Evolutionary conservation across 73 alveolate genomes (phyloP), one percentile per base, ranked within the genome.

Genomic region (Paramecium sonneborni): DNA sequence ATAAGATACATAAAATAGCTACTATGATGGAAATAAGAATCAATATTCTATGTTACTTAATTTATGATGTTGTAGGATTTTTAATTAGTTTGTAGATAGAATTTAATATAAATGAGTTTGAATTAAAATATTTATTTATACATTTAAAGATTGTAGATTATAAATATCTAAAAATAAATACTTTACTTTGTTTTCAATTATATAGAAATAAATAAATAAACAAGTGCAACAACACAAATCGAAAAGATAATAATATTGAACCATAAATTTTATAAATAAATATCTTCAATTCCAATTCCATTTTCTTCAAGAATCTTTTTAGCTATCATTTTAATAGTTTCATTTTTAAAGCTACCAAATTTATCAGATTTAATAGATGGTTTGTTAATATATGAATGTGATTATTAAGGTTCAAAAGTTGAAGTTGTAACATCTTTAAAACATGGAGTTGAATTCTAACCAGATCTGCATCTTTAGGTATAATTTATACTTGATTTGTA

Each of bases 291-390:
- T 26, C 30, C 23, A 30, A 62, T 12, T 62, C 84, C 84, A 62
- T 62, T 62, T 6, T 62, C 44, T 0, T 62, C 84, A 14, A 23
- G 44, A 26, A 62, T 9, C 44, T 62, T 62, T 44, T 62, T 32
- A 23, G 84, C 84, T 62, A 9, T 26, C 5, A 62, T 32, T 26
- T 26, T 62, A 12, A 62, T 44, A 30, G 5, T 2, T 62, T 26
- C 39, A 12, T 26, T 30, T 11, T 26, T 23, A 6, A 62, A 62
- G 14, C 24, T 32, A 12, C 84, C 84, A 26, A 30, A 30, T 6
- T 62, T 6, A 62, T 62, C 84, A 62, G 46, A 62, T 23, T 44
- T 44, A 62, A 46, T 62, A 23, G 84, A 43, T 62, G 84, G 84
- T 24, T 26, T 7, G 6, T 62, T 62, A 43, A 62, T 14, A 23